Conservation (phyloP, 129 eudicot genomes). For the Helianthus annuus region DNA sequence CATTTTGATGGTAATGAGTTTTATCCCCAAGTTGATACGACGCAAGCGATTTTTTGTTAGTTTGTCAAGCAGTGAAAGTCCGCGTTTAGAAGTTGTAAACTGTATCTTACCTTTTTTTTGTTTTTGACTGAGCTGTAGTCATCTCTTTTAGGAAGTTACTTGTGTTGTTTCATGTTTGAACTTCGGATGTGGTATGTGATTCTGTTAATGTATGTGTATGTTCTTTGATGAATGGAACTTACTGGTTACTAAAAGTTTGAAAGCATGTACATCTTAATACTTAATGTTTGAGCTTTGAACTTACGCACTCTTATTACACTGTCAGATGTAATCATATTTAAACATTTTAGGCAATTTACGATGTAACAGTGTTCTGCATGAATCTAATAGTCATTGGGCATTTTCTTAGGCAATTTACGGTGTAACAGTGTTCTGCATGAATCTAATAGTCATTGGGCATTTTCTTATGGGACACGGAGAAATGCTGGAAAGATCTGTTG, state of each 20-base stretch:
- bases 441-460: neutral
- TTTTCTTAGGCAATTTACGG: neutral
- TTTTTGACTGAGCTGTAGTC: neutral
- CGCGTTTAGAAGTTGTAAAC: neutral
- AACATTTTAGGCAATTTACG: neutral
- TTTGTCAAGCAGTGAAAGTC: neutral
- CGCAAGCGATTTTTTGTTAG: neutral
- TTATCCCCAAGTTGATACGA: no score
- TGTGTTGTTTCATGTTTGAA: constrained; percentile 4
- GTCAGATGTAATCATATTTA: neutral
- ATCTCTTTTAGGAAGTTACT: neutral
- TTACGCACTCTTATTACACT: neutral
- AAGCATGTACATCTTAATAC: constrained; percentile 1
- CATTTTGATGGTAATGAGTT: constrained; percentile 5
- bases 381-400: neutral
- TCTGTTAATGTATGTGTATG: neutral
- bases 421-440: neutral
- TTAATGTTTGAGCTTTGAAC: neutral
- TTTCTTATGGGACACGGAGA: neutral
- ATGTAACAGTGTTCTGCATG: neutral
- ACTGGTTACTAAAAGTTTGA: constrained; percentile 1
- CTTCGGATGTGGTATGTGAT: neutral
- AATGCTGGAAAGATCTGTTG: neutral
- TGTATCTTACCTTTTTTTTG: neutral
- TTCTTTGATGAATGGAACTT: constrained; percentile 2